Evolutionary conservation across 495 filamentous ascomycete species (phyloP), one percentile per base, ranked within the genome.

Genomic region (Tuber calosporum): DNA sequence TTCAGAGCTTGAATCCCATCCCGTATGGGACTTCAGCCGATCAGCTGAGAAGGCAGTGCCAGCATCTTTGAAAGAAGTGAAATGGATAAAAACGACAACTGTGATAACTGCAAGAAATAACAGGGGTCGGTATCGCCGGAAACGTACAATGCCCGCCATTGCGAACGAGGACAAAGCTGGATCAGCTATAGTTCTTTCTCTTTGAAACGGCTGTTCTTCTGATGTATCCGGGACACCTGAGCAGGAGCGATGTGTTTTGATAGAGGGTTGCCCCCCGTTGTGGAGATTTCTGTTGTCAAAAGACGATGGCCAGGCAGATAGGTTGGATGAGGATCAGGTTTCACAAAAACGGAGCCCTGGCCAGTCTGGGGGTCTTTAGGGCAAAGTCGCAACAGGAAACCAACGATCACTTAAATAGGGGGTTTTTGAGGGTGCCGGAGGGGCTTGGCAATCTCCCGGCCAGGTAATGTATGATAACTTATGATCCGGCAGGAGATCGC

Each of bases 121-220:
- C 62, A 77, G 68, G 74, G 76, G 73, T 71, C 75, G 76, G 58
- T 73, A 78, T 67, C 76, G 76, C 62, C 76, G 72, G 67, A 78
- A 71, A 66, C 76, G 76, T 75, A 78, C 75, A 26, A 77, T 45
- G 76, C 76, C 74, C 68, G 77, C 45, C 76, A 78, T 78, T 43
- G 26, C 70, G 42, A 53, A 62, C 11, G 53, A 34, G n/a, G 53
- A 62, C 34, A 62, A 62, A 34, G 53, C 53, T 62, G 13, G 53
- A 34, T 62, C 53, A 62, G 26, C 26, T 62, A 34, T 15, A 15
- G 48, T 34, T 17, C 53, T 62, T n/a, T 17, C 26, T 30, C 53
- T 62, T 34, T 19, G 3, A 62, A 62, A 62, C 17, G 34, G 26
- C 53, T 34, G 26, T 62, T 30, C 26, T 62, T 62, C 53, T 19